Evolutionary conservation across 2,329 filamentous ascomycete genomes (phyloP).

Genomic region (Dryadomyces quercus-mongolicae): DNA sequence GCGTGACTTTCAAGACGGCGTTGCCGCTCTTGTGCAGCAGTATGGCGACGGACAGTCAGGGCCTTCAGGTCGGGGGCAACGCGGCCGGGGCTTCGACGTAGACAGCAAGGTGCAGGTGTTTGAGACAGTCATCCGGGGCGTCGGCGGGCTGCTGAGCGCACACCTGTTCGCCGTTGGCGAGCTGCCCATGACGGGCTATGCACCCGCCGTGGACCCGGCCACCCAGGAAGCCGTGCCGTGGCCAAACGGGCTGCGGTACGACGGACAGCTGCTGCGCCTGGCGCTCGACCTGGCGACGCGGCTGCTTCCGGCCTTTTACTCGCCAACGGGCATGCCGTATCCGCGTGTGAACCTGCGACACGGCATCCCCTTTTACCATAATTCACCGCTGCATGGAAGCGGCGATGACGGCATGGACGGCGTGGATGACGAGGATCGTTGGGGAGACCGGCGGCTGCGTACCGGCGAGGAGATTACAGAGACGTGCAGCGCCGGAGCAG

Average conservation of each 20-base stretch:
- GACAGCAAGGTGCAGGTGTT: constrained; percentile 99
- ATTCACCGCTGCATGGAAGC: constrained; percentile 61
- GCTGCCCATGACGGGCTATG: constrained; percentile 72
- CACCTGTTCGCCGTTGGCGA: constrained; percentile 90
- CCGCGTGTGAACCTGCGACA: constrained; percentile 84
- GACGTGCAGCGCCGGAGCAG: constrained; percentile 94
- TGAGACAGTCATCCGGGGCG: constrained; percentile 88
- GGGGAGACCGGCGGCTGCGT: constrained; percentile 20
- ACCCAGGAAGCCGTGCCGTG: constrained; percentile 28
- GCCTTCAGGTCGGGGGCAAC: constrained; percentile 53
- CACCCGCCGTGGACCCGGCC: constrained; percentile 25
- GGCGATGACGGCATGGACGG: constrained; percentile 21
- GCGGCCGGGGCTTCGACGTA: constrained; percentile 76
- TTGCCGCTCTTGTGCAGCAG: constrained; percentile 61
- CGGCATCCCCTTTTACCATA: constrained; percentile 79
- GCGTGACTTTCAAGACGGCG: constrained; percentile 66
- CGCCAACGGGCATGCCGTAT: constrained; percentile 82
- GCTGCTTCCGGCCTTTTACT: constrained; percentile 84
- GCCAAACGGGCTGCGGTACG: constrained; percentile 68
- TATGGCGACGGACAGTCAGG: constrained; percentile 77
- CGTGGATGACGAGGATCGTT: not conserved
- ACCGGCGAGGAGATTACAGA: constrained; percentile 63
- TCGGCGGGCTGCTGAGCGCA: constrained; percentile 82
- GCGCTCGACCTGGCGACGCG: constrained; percentile 76
- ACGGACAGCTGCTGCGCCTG: constrained; percentile 82